Evolutionary conservation across 2,329 filamentous ascomycete species (phyloP), one percentile per base, ranked within the genome.

Genomic region (Helicocarpus griseus): DNA sequence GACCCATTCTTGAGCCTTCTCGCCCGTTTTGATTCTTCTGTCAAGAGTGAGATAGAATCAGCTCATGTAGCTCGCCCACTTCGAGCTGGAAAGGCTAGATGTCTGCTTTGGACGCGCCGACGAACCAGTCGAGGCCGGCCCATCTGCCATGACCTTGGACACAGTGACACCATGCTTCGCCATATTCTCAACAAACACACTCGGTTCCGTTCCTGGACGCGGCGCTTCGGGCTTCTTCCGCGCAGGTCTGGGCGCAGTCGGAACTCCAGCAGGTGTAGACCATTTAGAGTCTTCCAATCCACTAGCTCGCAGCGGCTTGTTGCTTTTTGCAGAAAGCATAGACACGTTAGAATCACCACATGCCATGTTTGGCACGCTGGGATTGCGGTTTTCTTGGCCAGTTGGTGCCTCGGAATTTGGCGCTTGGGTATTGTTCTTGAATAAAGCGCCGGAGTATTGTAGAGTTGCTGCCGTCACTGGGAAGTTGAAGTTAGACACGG

Each of bases 381-480:
- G 21, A 22, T 35, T 36, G 31, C 13, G 21, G 14, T 36, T 36
- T 47, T 47, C 44, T 19, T 47, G 44, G 17, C 44, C 31, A 11
- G 44, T 7, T 3, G 3, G 44, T n/a, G 19, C 9, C 3, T 17
- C 28, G 2, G 29, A 5, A 5, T 11, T 31, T 9, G 5, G 28
- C 35, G 5, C 44, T 35, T 5, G 29, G 11, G 35, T 35, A 24
- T 17, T 36, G 1, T 8, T 21, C 24, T 36, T 17, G 9, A 29
- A n/a, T 22, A 13, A 11, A 3, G 31, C 31, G 14, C 48, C 26
- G 14, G 48, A 52, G 52, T 57, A 59, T 38, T 59, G 54, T 50
- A 48, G 49, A 24, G 56, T 56, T 38, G 54, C 53, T 21, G 56
- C 55, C 7, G 53, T 50, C 4, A 50, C 35, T 9, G 57, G 56